These are phyloP conservation scores for Yamadazyma akitaensis DNA, from an alignment of 805 yeast species.

Conservation along the genomic window DNA sequence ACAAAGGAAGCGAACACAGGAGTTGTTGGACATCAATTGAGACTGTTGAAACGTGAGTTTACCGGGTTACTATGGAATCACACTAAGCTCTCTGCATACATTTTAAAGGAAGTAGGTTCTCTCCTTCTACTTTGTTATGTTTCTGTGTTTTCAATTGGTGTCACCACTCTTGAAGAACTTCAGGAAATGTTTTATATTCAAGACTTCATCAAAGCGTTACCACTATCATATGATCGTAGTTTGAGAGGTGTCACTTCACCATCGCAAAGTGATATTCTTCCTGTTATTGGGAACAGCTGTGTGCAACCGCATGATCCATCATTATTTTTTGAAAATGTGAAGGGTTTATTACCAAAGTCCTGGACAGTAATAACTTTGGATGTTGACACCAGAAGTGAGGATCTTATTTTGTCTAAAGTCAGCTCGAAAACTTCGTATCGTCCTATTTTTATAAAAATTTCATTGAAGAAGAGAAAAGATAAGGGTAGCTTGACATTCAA, in stretches of 20 bases:
- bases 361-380: constrained; percentile 67
- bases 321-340: neutral
- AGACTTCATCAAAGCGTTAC: constrained; percentile 19
- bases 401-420: constrained; percentile 51
- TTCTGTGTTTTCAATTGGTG: neutral
- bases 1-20: neutral
- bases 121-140: neutral
- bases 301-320: neutral
- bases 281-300: constrained; percentile 4
- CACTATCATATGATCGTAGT: constrained; percentile 19
- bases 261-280: constrained; percentile 6
- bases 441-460: constrained; percentile 55
- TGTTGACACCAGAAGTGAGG: constrained; percentile 51
- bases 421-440: constrained; percentile 17
- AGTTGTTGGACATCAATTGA: neutral
- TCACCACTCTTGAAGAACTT: neutral
- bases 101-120: neutral
- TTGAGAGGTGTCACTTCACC: constrained; percentile 10
- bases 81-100: neutral
- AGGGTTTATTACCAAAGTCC: constrained; percentile 18
- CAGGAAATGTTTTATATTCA: constrained; percentile 10
- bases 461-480: constrained; percentile 48
- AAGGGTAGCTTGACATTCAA: constrained; percentile 38
- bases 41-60: neutral
- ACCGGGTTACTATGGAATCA: neutral